Evolutionary conservation across 192 early-diverging fungal species (phyloP), one percentile per base, ranked within the genome.

Genomic region (Bifiguratus adelaidae): DNA sequence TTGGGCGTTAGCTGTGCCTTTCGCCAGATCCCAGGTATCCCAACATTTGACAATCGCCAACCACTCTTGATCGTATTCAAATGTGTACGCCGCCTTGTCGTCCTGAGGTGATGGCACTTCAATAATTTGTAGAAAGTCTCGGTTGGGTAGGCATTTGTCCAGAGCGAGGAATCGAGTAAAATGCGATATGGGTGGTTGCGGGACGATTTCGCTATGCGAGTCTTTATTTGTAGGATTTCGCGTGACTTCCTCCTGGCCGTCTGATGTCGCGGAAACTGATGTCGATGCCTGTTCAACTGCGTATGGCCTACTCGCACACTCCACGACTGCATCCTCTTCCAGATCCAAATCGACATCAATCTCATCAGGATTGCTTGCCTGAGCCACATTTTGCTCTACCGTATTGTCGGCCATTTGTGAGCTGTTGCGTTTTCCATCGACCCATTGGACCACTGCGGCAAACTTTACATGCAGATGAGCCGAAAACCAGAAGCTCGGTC

Each of bases 381-480:
- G 30, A 9, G 52, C 52, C 1, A 56, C 53, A 12, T 54, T 49
- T 13, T 67, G 60, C 5, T 70, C 49, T n/a, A 40, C 70, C 37
- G 46, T 41, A 1, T 52, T 49, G 3, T 40, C 52, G 8, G 36
- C 18, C 21, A 30, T 3, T 16, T 35, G 35, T 22, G 9, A n/a
- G n/a, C 30, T 22, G 22, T n/a, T 11, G 20, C 23, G 15, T 40
- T 40, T 0, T 37, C 12, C 7, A 21, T 18, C 15, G 30, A 7
- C 9, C 34, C 40, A n/a, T 61, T 60, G 15, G 13, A 88, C 74
- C 0, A 80, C 20, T 0, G 95, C 93, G 21, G 82, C 66, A 58
- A 81, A 98, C 22, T 86, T 78, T 18, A 95, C 88, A 58, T 99
- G 97, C 48, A 97, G 57, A 61, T 99, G 97, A 2, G 94, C 95